These are phyloP conservation scores for Brettanomyces naardenensis DNA, from an alignment of 805 yeast genomes.

Conservation along the genomic window DNA sequence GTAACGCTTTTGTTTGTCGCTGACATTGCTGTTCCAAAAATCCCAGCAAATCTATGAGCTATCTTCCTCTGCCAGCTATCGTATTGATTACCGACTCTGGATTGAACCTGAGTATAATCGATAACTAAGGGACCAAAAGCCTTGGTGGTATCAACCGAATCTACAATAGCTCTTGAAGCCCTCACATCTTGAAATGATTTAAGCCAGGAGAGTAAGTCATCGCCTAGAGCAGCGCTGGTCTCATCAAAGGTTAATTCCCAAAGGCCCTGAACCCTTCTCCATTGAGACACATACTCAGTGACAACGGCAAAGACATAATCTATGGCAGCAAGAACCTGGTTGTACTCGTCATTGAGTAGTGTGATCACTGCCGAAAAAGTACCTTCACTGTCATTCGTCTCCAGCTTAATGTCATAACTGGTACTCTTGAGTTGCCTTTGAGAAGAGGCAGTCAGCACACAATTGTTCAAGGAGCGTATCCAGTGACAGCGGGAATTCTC, in stretches of 20 bases:
- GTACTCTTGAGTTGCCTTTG: slow-evolving; percentile 21
- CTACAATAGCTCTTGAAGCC: slow-evolving; percentile 23
- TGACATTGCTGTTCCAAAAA: slow-evolving; percentile 26
- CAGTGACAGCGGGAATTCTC: slow-evolving; percentile 27
- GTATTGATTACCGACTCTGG: slow-evolving; percentile 39
- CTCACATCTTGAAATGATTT: slow-evolving; percentile 32
- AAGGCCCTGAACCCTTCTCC: slow-evolving; percentile 49
- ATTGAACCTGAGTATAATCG: slow-evolving; percentile 45
- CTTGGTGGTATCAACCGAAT: slow-evolving; percentile 34
- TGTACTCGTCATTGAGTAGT: slow-evolving; percentile 11
- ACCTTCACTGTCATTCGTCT: not conserved
- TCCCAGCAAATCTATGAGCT: slow-evolving; percentile 31
- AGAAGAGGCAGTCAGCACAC: slow-evolving; percentile 13
- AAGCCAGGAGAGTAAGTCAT: slow-evolving; percentile 40
- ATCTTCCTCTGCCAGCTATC: slow-evolving; percentile 51
- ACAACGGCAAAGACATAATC: slow-evolving; percentile 28
- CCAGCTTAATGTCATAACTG: slow-evolving; percentile 20
- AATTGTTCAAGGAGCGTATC: slow-evolving; percentile 19
- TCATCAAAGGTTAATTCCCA: slow-evolving; percentile 48
- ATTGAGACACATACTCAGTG: slow-evolving; percentile 32
- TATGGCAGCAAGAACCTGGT: slow-evolving; percentile 20
- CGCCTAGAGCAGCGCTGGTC: slow-evolving; percentile 28
- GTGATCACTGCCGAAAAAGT: not conserved
- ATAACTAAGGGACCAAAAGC: slow-evolving; percentile 35
- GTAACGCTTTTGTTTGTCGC: slow-evolving; percentile 25